phyloP scores from a whole-genome alignment of 805 yeast species.

The Priceomyces haplophilus region DNA sequence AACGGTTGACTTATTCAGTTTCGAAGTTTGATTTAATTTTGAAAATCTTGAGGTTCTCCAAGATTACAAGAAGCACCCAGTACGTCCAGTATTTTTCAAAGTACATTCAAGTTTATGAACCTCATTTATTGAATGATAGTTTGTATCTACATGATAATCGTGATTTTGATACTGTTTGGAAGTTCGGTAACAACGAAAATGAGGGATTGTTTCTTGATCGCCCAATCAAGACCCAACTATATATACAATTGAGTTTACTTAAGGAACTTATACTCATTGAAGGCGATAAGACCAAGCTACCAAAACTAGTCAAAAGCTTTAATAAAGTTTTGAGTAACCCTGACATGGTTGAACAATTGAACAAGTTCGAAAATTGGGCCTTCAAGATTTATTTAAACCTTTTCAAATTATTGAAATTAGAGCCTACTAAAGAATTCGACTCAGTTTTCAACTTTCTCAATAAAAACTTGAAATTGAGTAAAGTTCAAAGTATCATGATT shows the following conservation, averaged over 20 bases:
- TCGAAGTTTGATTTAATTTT: constrained; percentile 37
- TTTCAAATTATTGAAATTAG: constrained; percentile 23
- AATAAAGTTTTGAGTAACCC: constrained; percentile 23
- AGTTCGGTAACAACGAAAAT: constrained; percentile 41
- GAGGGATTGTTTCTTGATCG: constrained; percentile 16
- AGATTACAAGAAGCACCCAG: constrained; percentile 31
- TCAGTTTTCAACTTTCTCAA: constrained; percentile 25
- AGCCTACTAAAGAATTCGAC: constrained; percentile 18
- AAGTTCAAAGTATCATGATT: constrained; percentile 17
- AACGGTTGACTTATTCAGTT: constrained; percentile 49
- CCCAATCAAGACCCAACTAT: constrained; percentile 20
- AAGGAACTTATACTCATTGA: constrained; percentile 40
- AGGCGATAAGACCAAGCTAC: constrained; percentile 23
- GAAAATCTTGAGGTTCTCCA: constrained; percentile 30
- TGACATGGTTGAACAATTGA: constrained; percentile 9
- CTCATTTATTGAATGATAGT: constrained; percentile 2
- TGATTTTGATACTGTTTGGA: constrained; percentile 55
- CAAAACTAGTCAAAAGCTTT: constrained; percentile 20
- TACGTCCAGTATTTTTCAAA: constrained; percentile 27
- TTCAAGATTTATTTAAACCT: constrained; percentile 25
- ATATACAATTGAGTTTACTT: constrained; percentile 35
- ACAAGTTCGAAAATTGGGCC: constrained; percentile 24
- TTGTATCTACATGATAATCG: constrained; percentile 50
- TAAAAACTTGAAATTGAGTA: constrained; percentile 30
- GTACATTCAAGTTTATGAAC: constrained; percentile 13